These are phyloP conservation scores for Ochromonas danica DNA, from an alignment of 108 stramenopile genomes.

Conservation along the genomic window DNA sequence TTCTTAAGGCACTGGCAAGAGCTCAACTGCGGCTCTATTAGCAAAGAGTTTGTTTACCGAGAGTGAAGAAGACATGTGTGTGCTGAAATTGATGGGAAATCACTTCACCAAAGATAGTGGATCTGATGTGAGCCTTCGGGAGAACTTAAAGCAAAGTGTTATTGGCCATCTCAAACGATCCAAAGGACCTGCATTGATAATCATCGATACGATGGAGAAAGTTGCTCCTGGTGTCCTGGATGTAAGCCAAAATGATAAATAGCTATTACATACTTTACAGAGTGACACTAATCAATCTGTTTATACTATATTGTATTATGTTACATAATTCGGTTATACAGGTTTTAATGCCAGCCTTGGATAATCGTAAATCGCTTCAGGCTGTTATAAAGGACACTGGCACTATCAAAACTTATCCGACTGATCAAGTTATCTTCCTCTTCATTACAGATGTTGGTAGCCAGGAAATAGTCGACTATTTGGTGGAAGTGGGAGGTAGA, in stretches of 20 bases:
- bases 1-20: neutral
- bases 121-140: neutral
- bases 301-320: too few relatives aligned
- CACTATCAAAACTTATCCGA: neutral
- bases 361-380: neutral
- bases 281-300: too few relatives aligned
- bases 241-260: too few relatives aligned
- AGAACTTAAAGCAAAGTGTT: neutral
- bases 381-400: neutral
- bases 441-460: neutral
- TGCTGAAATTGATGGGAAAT: neutral
- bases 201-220: neutral
- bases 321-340: too few relatives aligned
- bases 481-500: neutral
- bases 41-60: neutral
- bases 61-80: neutral
- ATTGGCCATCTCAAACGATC: neutral
- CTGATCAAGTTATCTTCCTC: neutral
- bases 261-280: too few relatives aligned
- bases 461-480: neutral
- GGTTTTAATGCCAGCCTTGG: neutral
- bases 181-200: neutral
- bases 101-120: neutral
- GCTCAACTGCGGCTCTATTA: neutral
- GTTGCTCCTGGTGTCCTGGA: neutral